phyloP scores from a whole-genome alignment of 2,329 filamentous ascomycete species.

The Fusarium temperatum region DNA sequence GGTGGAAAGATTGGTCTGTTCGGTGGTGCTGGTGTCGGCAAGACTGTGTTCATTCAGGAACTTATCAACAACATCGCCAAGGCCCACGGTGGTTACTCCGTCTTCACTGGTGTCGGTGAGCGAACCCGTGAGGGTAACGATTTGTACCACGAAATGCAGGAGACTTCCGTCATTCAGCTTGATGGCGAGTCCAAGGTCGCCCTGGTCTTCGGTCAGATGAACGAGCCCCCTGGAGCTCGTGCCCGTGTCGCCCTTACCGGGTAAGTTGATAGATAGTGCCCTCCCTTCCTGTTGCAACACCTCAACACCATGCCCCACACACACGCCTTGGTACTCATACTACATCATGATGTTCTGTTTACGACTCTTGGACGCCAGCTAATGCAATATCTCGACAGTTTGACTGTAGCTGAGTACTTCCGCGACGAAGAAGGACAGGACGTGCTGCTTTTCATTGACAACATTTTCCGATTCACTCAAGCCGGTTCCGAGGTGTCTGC shows the following conservation, averaged over 20 bases:
- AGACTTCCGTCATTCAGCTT: conserved; percentile 99
- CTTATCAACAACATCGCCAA: conserved; percentile 99
- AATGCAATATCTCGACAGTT: conserved; percentile 39
- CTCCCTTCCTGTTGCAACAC: background rate
- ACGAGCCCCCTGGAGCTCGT: conserved; percentile 99
- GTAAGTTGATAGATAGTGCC: conserved; percentile 7
- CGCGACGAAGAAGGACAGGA: conserved; percentile 82
- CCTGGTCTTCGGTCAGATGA: conserved; percentile 99
- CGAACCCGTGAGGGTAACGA: conserved; percentile 99
- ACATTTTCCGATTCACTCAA: conserved; percentile 99
- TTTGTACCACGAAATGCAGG: conserved; percentile 99
- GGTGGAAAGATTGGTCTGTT: conserved; percentile 99
- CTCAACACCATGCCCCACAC: background rate
- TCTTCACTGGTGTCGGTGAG: conserved; percentile 99
- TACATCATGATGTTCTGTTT: background rate
- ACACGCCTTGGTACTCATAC: background rate
- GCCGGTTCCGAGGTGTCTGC: conserved; percentile 99
- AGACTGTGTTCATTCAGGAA: conserved; percentile 99
- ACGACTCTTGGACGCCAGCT: background rate
- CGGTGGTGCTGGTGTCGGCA: conserved; percentile 99
- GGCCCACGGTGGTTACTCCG: conserved; percentile 99
- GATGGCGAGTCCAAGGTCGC: conserved; percentile 99
- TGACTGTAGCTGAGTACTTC: conserved; percentile 85
- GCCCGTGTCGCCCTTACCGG: conserved; percentile 99
- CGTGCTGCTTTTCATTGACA: conserved; percentile 99